Percentiles rank a stretch among this genome's conserved stretches.
Evolutionary conservation across 345 rosid genomes (phyloP).

Genomic region (Eutrema heterophyllum): DNA sequence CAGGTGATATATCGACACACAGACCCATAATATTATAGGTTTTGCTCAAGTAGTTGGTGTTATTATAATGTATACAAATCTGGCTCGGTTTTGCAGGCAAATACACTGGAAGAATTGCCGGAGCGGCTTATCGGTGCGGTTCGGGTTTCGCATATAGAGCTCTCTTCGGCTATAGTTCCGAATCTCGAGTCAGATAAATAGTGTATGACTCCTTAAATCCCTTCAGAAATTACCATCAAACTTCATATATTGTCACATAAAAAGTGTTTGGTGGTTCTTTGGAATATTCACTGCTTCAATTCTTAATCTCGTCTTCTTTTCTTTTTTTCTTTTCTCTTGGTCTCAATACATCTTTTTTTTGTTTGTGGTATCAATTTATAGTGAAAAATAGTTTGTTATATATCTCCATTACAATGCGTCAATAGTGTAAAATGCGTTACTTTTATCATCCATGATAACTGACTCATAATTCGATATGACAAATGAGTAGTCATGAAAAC

Average conservation of each 20-base stretch:
- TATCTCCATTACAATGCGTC: not conserved
- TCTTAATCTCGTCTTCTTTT: not conserved
- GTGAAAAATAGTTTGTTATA: not conserved
- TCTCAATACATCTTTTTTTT: not conserved
- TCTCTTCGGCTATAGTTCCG: constrained; percentile 81
- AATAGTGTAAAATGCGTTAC: not conserved
- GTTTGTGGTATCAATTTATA: not conserved
- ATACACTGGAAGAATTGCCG: constrained; percentile 83
- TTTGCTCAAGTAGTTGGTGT: not conserved
- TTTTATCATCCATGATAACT: not conserved
- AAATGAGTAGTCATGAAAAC: not conserved
- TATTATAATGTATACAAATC: not conserved
- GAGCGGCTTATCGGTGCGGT: constrained; percentile 90
- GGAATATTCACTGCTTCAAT: constrained; percentile 17
- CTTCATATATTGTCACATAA: constrained; percentile 3
- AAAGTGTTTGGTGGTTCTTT: constrained; percentile 23
- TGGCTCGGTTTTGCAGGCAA: constrained; percentile 52
- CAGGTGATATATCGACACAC: constrained; percentile 36
- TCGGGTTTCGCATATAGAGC: constrained; percentile 86
- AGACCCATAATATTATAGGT: not conserved
- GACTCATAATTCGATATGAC: not conserved
- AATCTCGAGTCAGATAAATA: constrained; percentile 46
- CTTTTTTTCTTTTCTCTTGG: not conserved
- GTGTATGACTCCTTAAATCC: not conserved
- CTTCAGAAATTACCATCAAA: constrained; percentile 9